Conservation (phyloP, 192 early-diverging fungal genomes). For the Coemansia sp. region DNA sequence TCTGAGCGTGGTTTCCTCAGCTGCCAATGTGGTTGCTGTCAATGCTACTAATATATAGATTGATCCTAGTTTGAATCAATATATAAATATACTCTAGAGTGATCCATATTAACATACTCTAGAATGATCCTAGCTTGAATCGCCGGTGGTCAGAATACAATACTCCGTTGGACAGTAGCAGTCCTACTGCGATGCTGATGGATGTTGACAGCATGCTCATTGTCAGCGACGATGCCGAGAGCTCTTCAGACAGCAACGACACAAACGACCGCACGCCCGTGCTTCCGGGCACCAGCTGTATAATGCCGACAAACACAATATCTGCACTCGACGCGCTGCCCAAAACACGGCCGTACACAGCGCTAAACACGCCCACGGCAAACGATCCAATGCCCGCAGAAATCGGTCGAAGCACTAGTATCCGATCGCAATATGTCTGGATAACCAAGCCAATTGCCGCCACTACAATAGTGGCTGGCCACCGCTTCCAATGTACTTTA, state of each 20-base stretch:
- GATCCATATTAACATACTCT: background rate
- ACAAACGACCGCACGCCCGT: slow-evolving; percentile 65
- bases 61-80: slow-evolving; percentile 25
- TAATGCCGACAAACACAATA: slow-evolving; percentile 71
- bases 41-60: slow-evolving; percentile 15
- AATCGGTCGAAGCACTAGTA: slow-evolving; percentile 58
- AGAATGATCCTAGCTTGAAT: slow-evolving; percentile 32
- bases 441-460: slow-evolving; percentile 66
- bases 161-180: slow-evolving; percentile 35
- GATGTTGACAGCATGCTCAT: slow-evolving; percentile 38
- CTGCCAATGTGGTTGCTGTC: slow-evolving; percentile 1
- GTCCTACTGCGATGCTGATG: slow-evolving; percentile 37
- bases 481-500: slow-evolving; percentile 60
- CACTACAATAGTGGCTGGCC: slow-evolving; percentile 67
- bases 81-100: too few species aligned
- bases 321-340: slow-evolving; percentile 65
- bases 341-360: slow-evolving; percentile 69
- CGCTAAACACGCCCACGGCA: slow-evolving; percentile 73
- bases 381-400: slow-evolving; percentile 67
- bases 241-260: slow-evolving; percentile 59
- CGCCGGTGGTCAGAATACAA: slow-evolving; percentile 37
- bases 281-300: slow-evolving; percentile 79
- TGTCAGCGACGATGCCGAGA: slow-evolving; percentile 38
- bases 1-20: background rate
- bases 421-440: slow-evolving; percentile 59